A percentile compares a stretch with the other conserved stretches of the same genome.
phyloP scores from a whole-genome alignment of 108 stramenopile genomes.

The Cyclotella choctawhatcheeana region DNA sequence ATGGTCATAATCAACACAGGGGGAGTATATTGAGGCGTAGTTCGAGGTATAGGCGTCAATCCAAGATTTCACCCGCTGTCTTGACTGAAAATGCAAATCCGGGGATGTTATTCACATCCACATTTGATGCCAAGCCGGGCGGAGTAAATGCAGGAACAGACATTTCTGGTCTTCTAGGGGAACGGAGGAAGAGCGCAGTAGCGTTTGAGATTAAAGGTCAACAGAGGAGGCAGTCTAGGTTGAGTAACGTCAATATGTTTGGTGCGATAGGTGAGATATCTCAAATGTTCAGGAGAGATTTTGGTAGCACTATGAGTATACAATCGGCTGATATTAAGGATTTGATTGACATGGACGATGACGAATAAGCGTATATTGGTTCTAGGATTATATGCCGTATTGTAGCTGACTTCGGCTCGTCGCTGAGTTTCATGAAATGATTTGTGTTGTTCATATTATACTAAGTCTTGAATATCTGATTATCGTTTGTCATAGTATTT shows the following conservation, averaged over 20 bases:
- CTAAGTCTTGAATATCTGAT: too few species aligned
- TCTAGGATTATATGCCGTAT: too few species aligned
- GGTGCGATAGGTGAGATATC: constrained; percentile 24
- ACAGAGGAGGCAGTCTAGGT: constrained; percentile 30
- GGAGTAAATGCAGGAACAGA: constrained; percentile 51
- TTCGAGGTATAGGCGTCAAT: constrained; percentile 9
- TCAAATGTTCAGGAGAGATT: constrained; percentile 19
- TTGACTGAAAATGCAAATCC: constrained; percentile 27
- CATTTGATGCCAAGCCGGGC: constrained; percentile 47
- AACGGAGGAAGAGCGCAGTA: constrained; percentile 37
- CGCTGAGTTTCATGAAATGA: too few species aligned
- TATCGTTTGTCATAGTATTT: too few species aligned
- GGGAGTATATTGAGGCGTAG: constrained; percentile 36
- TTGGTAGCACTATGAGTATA: constrained; percentile 38
- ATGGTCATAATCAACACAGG: background rate
- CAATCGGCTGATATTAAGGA: constrained; percentile 45
- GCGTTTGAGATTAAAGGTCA: constrained; percentile 29
- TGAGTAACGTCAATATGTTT: constrained; percentile 39
- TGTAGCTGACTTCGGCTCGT: too few species aligned
- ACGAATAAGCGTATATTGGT: too few species aligned
- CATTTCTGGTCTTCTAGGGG: constrained; percentile 33
- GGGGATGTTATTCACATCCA: constrained; percentile 50
- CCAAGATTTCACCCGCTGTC: constrained; percentile 16
- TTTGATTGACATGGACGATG: constrained; percentile 30
- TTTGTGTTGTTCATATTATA: too few species aligned